These are phyloP conservation scores for Aspergillus pseudonomiae DNA, from an alignment of 2,329 filamentous ascomycete genomes.

Conservation along the genomic window DNA sequence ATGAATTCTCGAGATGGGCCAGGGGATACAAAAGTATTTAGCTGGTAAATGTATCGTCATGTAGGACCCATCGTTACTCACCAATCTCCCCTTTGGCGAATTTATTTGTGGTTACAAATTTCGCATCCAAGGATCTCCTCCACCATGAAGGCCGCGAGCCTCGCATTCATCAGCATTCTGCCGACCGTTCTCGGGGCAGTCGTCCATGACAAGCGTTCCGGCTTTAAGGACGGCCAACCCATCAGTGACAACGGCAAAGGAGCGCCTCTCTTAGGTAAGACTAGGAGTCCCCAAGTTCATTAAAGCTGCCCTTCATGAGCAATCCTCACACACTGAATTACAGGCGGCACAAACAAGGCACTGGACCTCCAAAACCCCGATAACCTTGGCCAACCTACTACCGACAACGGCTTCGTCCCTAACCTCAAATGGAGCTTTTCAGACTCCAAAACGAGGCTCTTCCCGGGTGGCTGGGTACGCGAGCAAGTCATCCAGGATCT, in stretches of 20 bases:
- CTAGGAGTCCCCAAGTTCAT: no score
- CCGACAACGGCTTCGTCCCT: slow-evolving; percentile 65
- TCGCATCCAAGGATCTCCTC: neutral
- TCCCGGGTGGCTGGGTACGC: slow-evolving; percentile 67
- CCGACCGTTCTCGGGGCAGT: neutral
- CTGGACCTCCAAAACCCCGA: slow-evolving; percentile 45
- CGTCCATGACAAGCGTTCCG: slow-evolving; percentile 23
- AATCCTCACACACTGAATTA: neutral
- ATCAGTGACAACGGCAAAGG: slow-evolving; percentile 57
- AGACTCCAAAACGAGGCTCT: slow-evolving; percentile 64
- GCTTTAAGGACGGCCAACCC: slow-evolving; percentile 58
- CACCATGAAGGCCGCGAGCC: neutral
- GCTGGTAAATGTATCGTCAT: neutral
- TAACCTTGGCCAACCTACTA: slow-evolving; percentile 63
- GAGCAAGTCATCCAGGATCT: slow-evolving; percentile 70
- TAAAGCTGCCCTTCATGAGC: neutral
- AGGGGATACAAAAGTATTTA: neutral
- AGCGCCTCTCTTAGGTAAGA: slow-evolving; percentile 53
- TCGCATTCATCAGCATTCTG: neutral
- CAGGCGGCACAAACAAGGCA: neutral
- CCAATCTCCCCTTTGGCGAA: neutral
- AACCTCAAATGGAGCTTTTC: slow-evolving; percentile 73
- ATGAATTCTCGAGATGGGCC: neutral
- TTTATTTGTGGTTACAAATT: neutral
- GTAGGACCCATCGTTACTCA: neutral